phyloP scores from a whole-genome alignment of 345 rosid genomes.

The Lepidium sativum region DNA sequence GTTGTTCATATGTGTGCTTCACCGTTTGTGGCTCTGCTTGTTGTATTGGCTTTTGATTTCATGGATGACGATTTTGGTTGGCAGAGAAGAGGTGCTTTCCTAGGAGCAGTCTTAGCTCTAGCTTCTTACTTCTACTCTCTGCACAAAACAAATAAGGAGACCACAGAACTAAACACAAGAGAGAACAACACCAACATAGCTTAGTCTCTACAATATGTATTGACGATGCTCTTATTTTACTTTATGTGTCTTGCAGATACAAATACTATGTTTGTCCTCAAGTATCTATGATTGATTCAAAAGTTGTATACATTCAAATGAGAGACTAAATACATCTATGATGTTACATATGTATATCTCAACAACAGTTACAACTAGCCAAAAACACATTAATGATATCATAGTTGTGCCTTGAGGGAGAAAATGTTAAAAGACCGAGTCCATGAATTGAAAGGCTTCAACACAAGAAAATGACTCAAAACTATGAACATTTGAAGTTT shows the following conservation, averaged over 20 bases:
- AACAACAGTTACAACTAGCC: constrained; percentile 17
- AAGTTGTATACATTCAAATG: constrained; percentile 15
- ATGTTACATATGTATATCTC: constrained; percentile 2
- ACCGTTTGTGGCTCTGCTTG: neutral
- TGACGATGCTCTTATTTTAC: constrained; percentile 1
- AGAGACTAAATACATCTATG: constrained; percentile 4
- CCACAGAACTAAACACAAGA: constrained; percentile 15
- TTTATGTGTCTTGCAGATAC: constrained; percentile 11
- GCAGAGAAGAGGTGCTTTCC: constrained; percentile 18
- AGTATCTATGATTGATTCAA: neutral
- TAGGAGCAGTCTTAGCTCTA: constrained; percentile 15
- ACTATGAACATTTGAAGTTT: no score
- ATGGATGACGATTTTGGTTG: constrained; percentile 14
- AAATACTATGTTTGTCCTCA: constrained; percentile 9
- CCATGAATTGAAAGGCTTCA: no score
- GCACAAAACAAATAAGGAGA: constrained; percentile 16
- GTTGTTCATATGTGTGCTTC: no score
- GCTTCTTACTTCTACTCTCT: constrained; percentile 24
- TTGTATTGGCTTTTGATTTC: constrained; percentile 14
- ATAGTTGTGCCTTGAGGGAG: neutral
- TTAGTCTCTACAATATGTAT: constrained; percentile 11
- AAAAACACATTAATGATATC: neutral
- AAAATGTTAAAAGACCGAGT: no score
- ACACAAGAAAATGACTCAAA: no score
- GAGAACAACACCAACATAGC: neutral